Evolutionary conservation across 495 filamentous ascomycete species (phyloP), one percentile per base, ranked within the genome.

Genomic region (Glarea lozoyensis): DNA sequence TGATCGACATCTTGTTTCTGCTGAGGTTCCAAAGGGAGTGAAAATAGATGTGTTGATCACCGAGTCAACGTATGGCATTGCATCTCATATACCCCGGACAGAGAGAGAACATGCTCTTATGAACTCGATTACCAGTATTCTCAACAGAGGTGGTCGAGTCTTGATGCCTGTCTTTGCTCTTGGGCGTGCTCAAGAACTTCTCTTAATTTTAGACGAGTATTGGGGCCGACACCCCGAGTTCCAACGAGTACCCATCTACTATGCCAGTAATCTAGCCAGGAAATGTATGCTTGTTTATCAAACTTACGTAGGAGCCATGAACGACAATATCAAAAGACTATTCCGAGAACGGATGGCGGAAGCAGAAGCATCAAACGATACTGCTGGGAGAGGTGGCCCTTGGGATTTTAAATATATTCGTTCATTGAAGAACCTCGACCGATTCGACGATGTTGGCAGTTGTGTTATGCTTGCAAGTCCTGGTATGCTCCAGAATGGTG

Each of bases 221-320:
- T 98, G 92, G 92, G 74, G 74, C 35, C 79, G 81, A 27, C 88
- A 97, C 55, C 65, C 74, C 0, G 86, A 95, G 55, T 83, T 79
- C 52, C 90, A 93, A 50, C 86, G 84, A 46, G 79, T 82, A 15
- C 92, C 92, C 13, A 97, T 98, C 41, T 98, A 96, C 67, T 98
- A 96, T 61, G 92, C 92, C 37, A 87, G 82, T 47, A 94, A 90
- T 56, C 73, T 95, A 36, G 92, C 92, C 1, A 69, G 90, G 49
- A 92, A 94, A 60, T 98, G 92, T 58, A 98, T 98, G 92, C 76
- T 94, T 13, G 88, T 98, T 4, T 98, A 98, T 56, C 90, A 96
- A 61, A 98, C 92, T 1, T 97, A 96, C 56, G 84, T 95, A 45
- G 82, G 85, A 40, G 85, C 88, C 19, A 98, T 98, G 92, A 98